Percentiles rank a stretch among this genome's conserved stretches.
phyloP scores from a whole-genome alignment of 345 rosid genomes.

The Salix suchowensis region DNA sequence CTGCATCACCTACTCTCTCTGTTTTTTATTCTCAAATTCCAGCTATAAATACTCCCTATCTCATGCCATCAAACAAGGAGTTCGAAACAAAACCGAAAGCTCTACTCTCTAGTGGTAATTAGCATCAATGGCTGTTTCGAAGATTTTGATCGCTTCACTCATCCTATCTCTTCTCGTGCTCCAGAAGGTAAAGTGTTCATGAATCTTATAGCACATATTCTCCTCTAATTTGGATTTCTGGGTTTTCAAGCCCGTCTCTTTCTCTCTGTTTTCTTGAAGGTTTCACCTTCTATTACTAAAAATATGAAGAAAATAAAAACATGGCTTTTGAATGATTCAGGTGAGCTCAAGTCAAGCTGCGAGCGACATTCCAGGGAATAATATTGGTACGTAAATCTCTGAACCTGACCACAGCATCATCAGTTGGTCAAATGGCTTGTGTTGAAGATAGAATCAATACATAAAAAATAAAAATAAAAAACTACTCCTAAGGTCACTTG shows the following conservation, averaged over 20 bases:
- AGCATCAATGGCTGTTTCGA: slow-evolving; percentile 38
- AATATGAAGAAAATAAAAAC: background rate
- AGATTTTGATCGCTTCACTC: background rate
- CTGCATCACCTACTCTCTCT: background rate
- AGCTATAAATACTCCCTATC: slow-evolving; percentile 17
- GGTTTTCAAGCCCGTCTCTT: background rate
- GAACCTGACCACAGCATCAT: background rate
- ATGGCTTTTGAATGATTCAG: background rate
- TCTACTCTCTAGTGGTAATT: background rate
- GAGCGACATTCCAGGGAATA: background rate
- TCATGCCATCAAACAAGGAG: background rate
- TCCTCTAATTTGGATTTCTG: background rate
- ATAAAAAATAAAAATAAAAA: no score
- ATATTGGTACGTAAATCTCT: background rate
- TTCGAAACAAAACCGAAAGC: background rate
- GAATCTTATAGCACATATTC: background rate
- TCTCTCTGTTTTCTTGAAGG: background rate
- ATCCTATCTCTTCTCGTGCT: background rate
- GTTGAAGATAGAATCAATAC: no score
- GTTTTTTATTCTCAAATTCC: background rate
- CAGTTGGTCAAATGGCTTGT: background rate
- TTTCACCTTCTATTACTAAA: background rate
- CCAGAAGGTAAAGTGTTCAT: background rate
- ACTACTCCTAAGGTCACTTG: no score
- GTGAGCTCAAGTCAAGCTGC: background rate